phyloP scores from a whole-genome alignment of 2,329 filamentous ascomycete genomes.

The Colletotrichum acutatum region DNA sequence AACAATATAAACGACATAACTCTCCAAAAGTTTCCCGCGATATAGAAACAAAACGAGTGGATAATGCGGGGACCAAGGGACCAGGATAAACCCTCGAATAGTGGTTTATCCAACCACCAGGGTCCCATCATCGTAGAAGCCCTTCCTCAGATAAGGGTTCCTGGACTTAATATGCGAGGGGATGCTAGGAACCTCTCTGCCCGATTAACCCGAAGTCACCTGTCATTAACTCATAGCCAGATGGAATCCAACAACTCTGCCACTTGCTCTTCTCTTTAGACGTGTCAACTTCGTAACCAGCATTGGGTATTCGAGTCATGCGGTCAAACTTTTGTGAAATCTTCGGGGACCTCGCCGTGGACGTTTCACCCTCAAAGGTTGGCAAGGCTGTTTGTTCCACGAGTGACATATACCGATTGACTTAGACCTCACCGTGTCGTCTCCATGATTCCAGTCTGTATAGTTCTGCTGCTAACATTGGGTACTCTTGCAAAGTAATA shows the following conservation, averaged over 20 bases:
- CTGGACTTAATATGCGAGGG: not conserved
- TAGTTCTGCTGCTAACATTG: not conserved
- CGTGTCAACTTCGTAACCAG: not conserved
- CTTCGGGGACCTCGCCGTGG: not conserved
- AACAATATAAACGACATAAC: too few relatives aligned
- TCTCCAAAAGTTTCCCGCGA: not conserved
- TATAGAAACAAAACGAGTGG: not conserved
- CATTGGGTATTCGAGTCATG: not conserved
- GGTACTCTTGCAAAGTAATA: conserved; percentile 12
- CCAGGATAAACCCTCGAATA: not conserved
- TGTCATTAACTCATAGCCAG: not conserved
- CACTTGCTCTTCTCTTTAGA: not conserved
- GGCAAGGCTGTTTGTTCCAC: not conserved
- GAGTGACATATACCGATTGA: too few relatives aligned
- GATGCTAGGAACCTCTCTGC: not conserved
- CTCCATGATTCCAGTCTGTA: not conserved
- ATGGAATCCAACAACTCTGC: not conserved
- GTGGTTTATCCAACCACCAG: not conserved
- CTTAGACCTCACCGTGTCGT: not conserved
- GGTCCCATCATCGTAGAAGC: not conserved
- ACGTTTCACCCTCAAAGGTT: not conserved
- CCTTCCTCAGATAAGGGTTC: not conserved
- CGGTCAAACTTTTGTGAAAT: not conserved
- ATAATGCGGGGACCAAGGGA: not conserved
- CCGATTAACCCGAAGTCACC: not conserved